These are phyloP conservation scores for Jacaranda copaia DNA, from an alignment of 257 asterid genomes.

Conservation along the genomic window DNA sequence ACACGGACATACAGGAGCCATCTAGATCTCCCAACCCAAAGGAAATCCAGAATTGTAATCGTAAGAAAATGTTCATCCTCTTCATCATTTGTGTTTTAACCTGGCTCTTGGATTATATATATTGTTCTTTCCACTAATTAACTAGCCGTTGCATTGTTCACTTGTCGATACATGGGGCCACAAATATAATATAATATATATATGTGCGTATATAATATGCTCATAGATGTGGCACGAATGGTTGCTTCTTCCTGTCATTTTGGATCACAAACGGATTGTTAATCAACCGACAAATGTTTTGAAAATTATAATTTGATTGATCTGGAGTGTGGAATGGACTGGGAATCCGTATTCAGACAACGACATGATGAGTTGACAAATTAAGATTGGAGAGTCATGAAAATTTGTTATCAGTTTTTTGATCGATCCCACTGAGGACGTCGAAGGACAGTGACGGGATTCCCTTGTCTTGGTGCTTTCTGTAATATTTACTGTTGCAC, in stretches of 20 bases:
- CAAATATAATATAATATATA: background rate
- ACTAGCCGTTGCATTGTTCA: background rate
- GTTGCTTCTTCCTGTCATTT: constrained; percentile 8
- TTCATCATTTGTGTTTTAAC: background rate
- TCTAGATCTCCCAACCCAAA: background rate
- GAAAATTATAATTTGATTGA: background rate
- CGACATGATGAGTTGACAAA: constrained; percentile 22
- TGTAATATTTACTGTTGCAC: constrained; percentile 39
- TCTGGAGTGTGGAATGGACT: background rate
- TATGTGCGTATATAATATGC: background rate
- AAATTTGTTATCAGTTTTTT: too few species aligned
- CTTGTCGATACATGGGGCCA: background rate
- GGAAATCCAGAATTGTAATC: constrained; percentile 4
- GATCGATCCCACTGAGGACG: background rate
- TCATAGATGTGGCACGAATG: constrained; percentile 28
- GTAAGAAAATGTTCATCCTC: background rate
- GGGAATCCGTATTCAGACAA: constrained; percentile 9
- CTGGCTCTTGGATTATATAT: background rate
- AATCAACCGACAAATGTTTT: constrained; percentile 42
- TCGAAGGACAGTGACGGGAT: constrained; percentile 41
- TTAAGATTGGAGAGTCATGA: too few species aligned
- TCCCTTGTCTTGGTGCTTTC: constrained; percentile 26
- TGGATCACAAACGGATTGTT: constrained; percentile 8
- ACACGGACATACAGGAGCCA: background rate
- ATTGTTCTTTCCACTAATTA: background rate